These are phyloP conservation scores for Trichomonas tenax DNA, from an alignment of 208 protist species.

Conservation along the genomic window DNA sequence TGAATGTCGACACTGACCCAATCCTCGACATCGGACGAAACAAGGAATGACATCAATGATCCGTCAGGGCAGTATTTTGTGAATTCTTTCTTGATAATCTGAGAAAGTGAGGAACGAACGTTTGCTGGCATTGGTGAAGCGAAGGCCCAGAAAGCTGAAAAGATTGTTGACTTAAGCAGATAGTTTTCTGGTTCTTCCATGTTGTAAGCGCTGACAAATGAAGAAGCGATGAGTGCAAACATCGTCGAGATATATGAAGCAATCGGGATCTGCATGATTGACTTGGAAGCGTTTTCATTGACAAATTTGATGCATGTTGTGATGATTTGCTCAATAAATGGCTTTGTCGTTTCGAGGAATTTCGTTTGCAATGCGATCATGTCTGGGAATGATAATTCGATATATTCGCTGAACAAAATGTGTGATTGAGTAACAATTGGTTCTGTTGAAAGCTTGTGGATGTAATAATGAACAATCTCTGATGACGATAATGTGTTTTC, in stretches of 20 bases:
- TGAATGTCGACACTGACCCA: background rate
- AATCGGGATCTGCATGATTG: background rate
- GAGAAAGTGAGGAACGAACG: background rate
- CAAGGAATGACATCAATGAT: background rate
- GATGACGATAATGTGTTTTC: background rate
- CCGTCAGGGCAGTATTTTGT: background rate
- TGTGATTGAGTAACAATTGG: background rate
- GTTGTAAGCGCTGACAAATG: background rate
- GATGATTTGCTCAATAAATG: background rate
- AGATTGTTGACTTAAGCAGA: background rate
- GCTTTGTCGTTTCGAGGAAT: background rate
- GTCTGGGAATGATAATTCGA: background rate
- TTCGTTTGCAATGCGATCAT: background rate
- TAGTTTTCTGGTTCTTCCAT: background rate
- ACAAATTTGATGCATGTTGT: background rate
- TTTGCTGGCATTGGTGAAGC: background rate
- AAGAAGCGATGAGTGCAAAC: background rate
- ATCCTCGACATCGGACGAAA: background rate
- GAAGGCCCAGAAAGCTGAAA: background rate
- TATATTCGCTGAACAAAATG: background rate
- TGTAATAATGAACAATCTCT: background rate
- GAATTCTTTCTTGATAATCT: background rate
- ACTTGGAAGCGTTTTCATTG: background rate
- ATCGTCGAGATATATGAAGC: background rate
- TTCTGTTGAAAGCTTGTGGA: background rate